Percentiles rank a stretch among this genome's conserved stretches.
Evolutionary conservation across 306 rosid genomes (phyloP).

Genomic region (Cucumis sativus): DNA sequence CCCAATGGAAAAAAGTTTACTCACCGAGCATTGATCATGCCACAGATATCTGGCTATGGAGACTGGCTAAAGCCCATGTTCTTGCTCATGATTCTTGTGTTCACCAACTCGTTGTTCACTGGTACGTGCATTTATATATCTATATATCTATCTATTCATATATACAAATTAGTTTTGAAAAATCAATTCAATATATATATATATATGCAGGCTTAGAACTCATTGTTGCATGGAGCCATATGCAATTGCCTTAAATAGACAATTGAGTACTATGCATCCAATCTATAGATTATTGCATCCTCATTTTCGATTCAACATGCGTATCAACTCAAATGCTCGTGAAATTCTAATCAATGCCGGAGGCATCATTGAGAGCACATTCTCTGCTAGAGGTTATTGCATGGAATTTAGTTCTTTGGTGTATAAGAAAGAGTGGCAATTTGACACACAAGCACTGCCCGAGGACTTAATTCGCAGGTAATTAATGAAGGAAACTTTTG

Average conservation of each 20-base stretch:
- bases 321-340: slow-evolving; percentile 68
- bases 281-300: slow-evolving; percentile 64
- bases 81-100: slow-evolving; percentile 66
- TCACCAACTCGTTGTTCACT: slow-evolving; percentile 75
- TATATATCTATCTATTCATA: too few species aligned
- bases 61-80: slow-evolving; percentile 70
- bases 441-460: slow-evolving; percentile 46
- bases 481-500: too few species aligned
- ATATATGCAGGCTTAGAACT: slow-evolving; percentile 50
- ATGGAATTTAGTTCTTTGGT: slow-evolving; percentile 33
- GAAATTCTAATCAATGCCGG: slow-evolving; percentile 34
- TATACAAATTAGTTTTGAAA: too few species aligned
- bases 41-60: slow-evolving; percentile 76
- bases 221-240: slow-evolving; percentile 71
- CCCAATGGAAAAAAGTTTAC: slow-evolving; percentile 54
- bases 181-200: too few species aligned
- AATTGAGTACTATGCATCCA: slow-evolving; percentile 73
- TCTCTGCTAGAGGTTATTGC: slow-evolving; percentile 32
- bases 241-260: slow-evolving; percentile 59
- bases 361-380: slow-evolving; percentile 45
- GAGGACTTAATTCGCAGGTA: slow-evolving; percentile 62
- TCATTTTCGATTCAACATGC: slow-evolving; percentile 74
- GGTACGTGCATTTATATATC: slow-evolving; percentile 16
- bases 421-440: slow-evolving; percentile 53
- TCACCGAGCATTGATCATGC: slow-evolving; percentile 32